Conservation (phyloP, 2,329 filamentous ascomycete genomes). For the Pseudogymnoascus sp. region DNA sequence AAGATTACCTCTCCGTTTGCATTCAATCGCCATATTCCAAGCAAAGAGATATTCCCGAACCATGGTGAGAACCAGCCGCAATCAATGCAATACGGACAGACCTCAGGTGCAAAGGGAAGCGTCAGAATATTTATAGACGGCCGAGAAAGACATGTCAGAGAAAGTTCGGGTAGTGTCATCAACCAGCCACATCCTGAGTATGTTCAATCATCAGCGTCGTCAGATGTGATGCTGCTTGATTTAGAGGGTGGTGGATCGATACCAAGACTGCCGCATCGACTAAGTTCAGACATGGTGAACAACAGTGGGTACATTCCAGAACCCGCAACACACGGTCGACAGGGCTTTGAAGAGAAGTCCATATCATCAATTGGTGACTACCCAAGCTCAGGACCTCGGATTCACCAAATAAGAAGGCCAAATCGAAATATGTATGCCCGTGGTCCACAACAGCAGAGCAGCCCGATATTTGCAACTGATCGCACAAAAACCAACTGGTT, state of each 20-base stretch:
- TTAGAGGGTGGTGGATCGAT: neutral
- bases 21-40: neutral
- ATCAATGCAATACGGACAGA: neutral
- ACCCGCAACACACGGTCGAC: neutral
- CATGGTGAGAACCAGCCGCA: neutral
- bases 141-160: slow-evolving; percentile 21
- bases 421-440: neutral
- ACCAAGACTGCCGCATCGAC: neutral
- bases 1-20: slow-evolving; percentile 19
- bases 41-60: neutral
- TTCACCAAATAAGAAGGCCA: neutral
- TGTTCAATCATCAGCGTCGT: slow-evolving; percentile 17
- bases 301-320: neutral
- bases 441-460: neutral
- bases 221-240: slow-evolving; percentile 29
- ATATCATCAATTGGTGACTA: neutral
- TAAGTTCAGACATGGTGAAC: neutral
- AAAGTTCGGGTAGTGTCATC: slow-evolving; percentile 24
- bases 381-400: slow-evolving; percentile 1
- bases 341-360: neutral
- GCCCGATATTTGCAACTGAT: neutral
- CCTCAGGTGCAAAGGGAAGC: neutral
- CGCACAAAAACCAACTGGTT: neutral
- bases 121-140: slow-evolving; percentile 28
- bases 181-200: slow-evolving; percentile 15